Conservation (phyloP, 148 eudicot species). For the Vaccinium darrowii region DNA sequence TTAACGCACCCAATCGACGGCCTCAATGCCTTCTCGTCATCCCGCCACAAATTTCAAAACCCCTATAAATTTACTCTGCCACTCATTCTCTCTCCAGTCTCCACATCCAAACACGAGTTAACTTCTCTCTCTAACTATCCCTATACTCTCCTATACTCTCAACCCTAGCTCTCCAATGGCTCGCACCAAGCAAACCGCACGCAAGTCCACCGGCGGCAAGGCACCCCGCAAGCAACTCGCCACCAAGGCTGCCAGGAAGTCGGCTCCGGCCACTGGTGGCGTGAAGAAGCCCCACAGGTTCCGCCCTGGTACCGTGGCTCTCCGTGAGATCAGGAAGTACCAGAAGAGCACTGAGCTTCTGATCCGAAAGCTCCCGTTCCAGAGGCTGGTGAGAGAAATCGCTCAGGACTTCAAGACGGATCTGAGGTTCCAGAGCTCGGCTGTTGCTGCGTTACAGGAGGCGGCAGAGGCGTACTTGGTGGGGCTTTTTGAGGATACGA, state of each 20-base stretch:
- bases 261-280: conserved; percentile 20
- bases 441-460: neutral
- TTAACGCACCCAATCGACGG: neutral
- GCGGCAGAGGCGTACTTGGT: neutral
- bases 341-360: conserved; percentile 11
- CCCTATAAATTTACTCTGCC: neutral
- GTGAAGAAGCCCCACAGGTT: conserved; percentile 2
- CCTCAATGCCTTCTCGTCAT: neutral
- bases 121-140: no score
- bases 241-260: conserved; percentile 17
- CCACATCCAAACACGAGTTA: no score
- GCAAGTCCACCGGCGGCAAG: conserved; percentile 21
- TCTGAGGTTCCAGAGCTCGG: conserved; percentile 7
- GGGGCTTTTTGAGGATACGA: neutral
- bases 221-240: conserved; percentile 18
- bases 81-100: no score
- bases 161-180: conserved; percentile 8
- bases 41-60: conserved; percentile 6
- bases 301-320: conserved; percentile 4
- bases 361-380: conserved; percentile 7
- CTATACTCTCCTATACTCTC: no score
- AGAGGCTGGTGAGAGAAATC: conserved; percentile 8
- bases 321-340: conserved; percentile 18
- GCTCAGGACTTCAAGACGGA: conserved; percentile 21
- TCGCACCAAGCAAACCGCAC: conserved; percentile 18